Base-by-base conservation (phyloP, 352 stramenopile genomes). In the Phytophthora boehmeriae region DNA sequence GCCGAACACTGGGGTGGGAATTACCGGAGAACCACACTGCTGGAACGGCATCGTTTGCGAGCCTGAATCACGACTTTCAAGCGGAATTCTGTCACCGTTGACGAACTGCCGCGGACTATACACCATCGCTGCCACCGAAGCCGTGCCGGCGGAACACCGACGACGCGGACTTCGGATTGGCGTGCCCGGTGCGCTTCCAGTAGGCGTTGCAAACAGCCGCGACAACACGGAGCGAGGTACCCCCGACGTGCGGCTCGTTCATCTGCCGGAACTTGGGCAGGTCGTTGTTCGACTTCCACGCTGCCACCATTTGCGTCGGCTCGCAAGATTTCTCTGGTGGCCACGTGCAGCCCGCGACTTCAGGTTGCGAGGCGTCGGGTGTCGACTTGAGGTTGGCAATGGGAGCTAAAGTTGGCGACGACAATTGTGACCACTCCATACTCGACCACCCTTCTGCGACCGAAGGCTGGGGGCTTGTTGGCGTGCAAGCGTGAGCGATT, bases 61-160 rank as follows among this genome's bases (percentile, higher is more conserved):
- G 8, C 14, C 60, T 17, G 56, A 43, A 25, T 77, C 64, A 41
- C 56, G 52, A 13, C 65, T 71, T 43, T 61, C 45, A 1, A 63
- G 14, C 11, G 49, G 43, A 36, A 17, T 60, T 32, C 53, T 28
- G 8, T 74, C 61, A 23, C 45, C 49, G 46, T 39, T 76, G 52
- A 36, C 65, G 47, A 74, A 77, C 11, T 46, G 53, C 58, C 69
- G 43, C 28, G 64, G 69, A 58, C 69, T 77, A 49, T 74, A 62
- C 48, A 74, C 65, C 60, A 77, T 74, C 17, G 65, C 46, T 0
- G 49, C 52, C 17, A 74, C 46, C 8, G 68, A 46, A 61, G 64
- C 68, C n/a, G 68, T 61, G 13, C 65, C 64, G 28, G 68, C 68
- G n/a, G 68, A 76, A 27, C 68, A 74, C 8, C 65, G 65, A 66